Base-by-base conservation (phyloP, 441 rosid genomes). In the Hura crepitans region DNA sequence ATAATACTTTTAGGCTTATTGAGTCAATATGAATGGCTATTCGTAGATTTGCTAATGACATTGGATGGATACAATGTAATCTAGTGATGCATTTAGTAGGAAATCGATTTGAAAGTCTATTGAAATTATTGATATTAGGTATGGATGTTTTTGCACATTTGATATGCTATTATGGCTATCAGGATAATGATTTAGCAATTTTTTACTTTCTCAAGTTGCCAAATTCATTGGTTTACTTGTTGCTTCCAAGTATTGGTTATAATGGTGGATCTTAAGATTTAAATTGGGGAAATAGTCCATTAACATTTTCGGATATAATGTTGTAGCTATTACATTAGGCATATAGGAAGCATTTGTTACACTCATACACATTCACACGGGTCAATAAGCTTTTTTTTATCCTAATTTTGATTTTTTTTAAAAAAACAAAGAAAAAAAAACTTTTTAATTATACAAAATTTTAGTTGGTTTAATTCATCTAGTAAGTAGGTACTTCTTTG, bases 31-130 rank as follows among this genome's bases (percentile, higher is more conserved):
- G 93, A 77, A 89, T 89, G 80, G 92, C 97, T 51, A 92, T 92
- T 70, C 95, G 89, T 59, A 97, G 99, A 57, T 92, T 97, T 13
- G 93, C 97, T 50, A 90, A 90, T 79, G 99, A 95, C 81, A 86
- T 95, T 75, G 97, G 99, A 63, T 95, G 97, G 99, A 83, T 95
- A 74, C 89, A 86, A 70, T 77, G 77, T 33, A 87, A 79, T 78
- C 84, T 85, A 10, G 83, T 79, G 75, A 86, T 92, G 91, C 96
- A 97, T 77, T 80, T 90, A 53, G 91, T 90, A 74, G 89, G 89
- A 85, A 96, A 95, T 78, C 94, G 97, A 90, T 97, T 70, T 91
- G 79, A 71, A 84, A 83, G 71, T 92, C 90, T 68, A 81, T 76
- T 47, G 85, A 78, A 77, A 86, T 95, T 82, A 87, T 95, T 65